These are phyloP conservation scores for Colletotrichum viniferum DNA, from an alignment of 2,329 filamentous ascomycete species.

Conservation along the genomic window DNA sequence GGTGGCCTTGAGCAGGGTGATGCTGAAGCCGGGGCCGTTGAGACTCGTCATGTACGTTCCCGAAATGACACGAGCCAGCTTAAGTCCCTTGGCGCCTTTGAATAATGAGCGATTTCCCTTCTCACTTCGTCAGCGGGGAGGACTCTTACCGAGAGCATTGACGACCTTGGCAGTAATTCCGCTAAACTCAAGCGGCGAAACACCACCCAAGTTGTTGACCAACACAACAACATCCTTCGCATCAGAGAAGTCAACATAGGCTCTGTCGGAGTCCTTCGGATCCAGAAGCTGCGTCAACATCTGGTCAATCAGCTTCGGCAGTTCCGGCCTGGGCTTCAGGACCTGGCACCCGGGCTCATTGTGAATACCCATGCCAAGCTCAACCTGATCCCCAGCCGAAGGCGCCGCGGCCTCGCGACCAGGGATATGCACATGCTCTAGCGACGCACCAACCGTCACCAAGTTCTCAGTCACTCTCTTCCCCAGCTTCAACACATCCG, in stretches of 20 bases:
- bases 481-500: conserved; percentile 50
- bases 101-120: conserved; percentile 38
- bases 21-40: conserved; percentile 74
- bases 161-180: conserved; percentile 72
- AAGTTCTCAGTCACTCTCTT: conserved; percentile 50
- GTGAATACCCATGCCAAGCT: conserved; percentile 77
- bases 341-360: conserved; percentile 64
- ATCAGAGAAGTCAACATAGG: conserved; percentile 61
- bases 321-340: conserved; percentile 42
- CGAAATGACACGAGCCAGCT: conserved; percentile 49
- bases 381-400: conserved; percentile 57
- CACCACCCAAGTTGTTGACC: conserved; percentile 73
- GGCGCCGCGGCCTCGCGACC: conserved; percentile 40
- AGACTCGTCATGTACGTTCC: conserved; percentile 76
- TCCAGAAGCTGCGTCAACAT: conserved; percentile 72
- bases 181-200: conserved; percentile 69
- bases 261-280: conserved; percentile 65
- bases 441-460: conserved; percentile 55
- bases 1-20: conserved; percentile 69
- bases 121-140: too few species aligned
- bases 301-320: conserved; percentile 56
- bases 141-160: conserved; percentile 57
- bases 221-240: conserved; percentile 65
- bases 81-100: background rate
- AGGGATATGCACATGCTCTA: conserved; percentile 60